phyloP scores from a whole-genome alignment of 2,329 filamentous ascomycete species.

The Scedosporium minutisporum region DNA sequence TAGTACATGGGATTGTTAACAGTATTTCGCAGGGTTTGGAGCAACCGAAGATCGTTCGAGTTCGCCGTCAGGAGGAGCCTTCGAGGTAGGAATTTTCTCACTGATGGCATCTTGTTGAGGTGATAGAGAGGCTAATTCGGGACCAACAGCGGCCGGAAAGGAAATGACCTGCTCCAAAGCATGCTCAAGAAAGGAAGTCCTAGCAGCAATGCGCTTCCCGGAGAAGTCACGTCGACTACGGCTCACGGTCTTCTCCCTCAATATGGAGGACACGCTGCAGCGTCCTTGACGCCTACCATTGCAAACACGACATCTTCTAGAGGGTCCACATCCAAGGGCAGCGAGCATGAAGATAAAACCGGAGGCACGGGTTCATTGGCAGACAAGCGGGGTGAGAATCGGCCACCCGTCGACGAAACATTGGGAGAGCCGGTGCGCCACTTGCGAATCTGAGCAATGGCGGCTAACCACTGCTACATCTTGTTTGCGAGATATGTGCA shows the following conservation, averaged over 20 bases:
- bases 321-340: slow-evolving; percentile 16
- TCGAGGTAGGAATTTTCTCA: slow-evolving; percentile 3
- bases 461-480: not conserved
- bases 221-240: slow-evolving; percentile 42
- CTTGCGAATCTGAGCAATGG: not conserved
- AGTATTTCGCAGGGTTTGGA: not conserved
- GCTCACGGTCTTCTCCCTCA: slow-evolving; percentile 45
- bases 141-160: slow-evolving; percentile 23
- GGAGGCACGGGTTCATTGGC: slow-evolving; percentile 11
- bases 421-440: not conserved
- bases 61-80: not conserved
- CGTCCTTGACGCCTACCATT: slow-evolving; percentile 36
- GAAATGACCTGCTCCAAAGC: slow-evolving; percentile 37
- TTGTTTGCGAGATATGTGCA: not conserved
- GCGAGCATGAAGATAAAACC: slow-evolving; percentile 14
- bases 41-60: not conserved
- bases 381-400: slow-evolving; percentile 35
- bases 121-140: slow-evolving; percentile 8
- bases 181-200: slow-evolving; percentile 43
- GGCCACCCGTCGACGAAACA: slow-evolving; percentile 22
- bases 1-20: not conserved
- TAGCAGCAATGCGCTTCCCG: slow-evolving; percentile 33
- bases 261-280: slow-evolving; percentile 41
- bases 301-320: slow-evolving; percentile 27
- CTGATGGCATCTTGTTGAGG: not conserved